A percentile compares a stretch with the other conserved stretches of the same genome.
Conservation (phyloP, 225 moss, liverwort and hornwort species). For the Climacium dendroides region DNA sequence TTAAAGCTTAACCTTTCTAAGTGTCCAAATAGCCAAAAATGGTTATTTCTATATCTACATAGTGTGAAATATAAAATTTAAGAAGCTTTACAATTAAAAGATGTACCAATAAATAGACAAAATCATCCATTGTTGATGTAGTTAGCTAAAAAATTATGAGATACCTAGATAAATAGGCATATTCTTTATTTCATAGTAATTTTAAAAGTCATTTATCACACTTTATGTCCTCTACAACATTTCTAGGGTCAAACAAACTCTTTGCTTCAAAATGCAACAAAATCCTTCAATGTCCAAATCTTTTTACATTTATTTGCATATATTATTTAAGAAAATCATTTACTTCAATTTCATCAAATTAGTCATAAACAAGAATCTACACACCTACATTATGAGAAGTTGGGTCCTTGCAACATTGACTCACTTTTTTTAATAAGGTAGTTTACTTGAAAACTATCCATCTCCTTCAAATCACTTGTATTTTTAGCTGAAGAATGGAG, state of each 20-base stretch:
- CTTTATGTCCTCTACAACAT: neutral
- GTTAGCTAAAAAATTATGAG: neutral
- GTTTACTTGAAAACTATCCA: too few relatives aligned
- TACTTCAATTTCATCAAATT: neutral
- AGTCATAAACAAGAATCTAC: neutral
- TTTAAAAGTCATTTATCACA: neutral
- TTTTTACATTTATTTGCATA: neutral
- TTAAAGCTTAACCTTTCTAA: too few relatives aligned
- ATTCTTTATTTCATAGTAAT: neutral
- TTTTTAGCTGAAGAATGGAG: too few relatives aligned
- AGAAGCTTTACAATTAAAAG: neutral
- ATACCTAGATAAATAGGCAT: neutral
- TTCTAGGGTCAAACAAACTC: neutral
- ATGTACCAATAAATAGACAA: neutral
- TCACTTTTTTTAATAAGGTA: too few relatives aligned
- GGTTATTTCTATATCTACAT: neutral
- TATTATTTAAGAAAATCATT: neutral
- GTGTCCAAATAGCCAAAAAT: neutral
- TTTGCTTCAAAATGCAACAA: neutral
- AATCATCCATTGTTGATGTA: neutral
- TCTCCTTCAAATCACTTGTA: too few relatives aligned
- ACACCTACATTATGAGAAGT: accelerated
- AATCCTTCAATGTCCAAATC: neutral
- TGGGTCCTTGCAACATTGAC: accelerated
- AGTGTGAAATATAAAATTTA: neutral